Conservation (phyloP, 176 grass and related monocot genomes). For the Hsuehochloa calcarea region DNA sequence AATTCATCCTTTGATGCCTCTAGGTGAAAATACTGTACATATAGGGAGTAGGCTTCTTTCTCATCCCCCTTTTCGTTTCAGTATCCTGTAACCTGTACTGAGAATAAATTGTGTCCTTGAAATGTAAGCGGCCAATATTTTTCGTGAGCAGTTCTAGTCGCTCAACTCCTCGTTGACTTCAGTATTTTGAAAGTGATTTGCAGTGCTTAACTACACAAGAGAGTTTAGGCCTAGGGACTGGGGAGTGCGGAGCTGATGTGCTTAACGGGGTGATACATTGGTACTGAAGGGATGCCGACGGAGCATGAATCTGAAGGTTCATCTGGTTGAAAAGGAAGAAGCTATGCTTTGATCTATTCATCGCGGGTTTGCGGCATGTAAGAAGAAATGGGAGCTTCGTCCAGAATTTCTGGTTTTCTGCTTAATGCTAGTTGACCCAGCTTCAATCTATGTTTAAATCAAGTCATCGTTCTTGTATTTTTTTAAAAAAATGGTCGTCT, state of each 20-base stretch:
- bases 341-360: neutral
- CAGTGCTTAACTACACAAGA: neutral
- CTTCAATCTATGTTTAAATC: neutral
- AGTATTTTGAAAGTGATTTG: neutral
- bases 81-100: neutral
- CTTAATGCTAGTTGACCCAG: neutral
- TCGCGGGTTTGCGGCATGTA: neutral
- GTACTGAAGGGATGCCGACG: neutral
- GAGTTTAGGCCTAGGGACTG: neutral
- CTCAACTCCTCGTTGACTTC: neutral
- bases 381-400: neutral
- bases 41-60: slow-evolving; percentile 18
- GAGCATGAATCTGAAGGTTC: neutral
- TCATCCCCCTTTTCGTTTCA: neutral
- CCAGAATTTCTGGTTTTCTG: neutral
- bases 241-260: neutral
- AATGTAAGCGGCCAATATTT: slow-evolving; percentile 6
- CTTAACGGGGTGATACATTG: neutral
- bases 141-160: neutral
- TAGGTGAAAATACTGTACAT: slow-evolving; percentile 36
- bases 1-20: slow-evolving; percentile 27
- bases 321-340: neutral
- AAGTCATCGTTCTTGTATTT: neutral
- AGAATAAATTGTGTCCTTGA: slow-evolving; percentile 25
- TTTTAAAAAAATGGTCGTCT: neutral